These are phyloP conservation scores for Clonostachys solani DNA, from an alignment of 2,329 filamentous ascomycete genomes.

Conservation along the genomic window DNA sequence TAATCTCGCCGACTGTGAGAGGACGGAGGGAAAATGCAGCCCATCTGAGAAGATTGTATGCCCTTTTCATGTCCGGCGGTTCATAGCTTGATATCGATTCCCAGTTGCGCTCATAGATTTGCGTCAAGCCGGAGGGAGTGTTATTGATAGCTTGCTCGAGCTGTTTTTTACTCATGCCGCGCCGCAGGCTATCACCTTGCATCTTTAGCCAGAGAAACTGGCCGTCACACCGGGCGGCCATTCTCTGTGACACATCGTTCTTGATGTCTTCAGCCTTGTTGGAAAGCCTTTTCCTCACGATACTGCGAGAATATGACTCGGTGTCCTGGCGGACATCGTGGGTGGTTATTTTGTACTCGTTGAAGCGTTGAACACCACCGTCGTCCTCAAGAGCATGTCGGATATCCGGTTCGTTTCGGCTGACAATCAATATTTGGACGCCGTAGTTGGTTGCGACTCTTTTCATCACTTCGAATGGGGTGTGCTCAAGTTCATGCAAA, in stretches of 20 bases:
- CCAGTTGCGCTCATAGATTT: slow-evolving; percentile 23
- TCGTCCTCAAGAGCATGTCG: slow-evolving; percentile 5
- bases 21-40: slow-evolving; percentile 13
- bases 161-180: slow-evolving; percentile 17
- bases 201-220: slow-evolving; percentile 27
- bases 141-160: slow-evolving; percentile 17
- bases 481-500: slow-evolving; percentile 7
- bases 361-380: not conserved
- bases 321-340: slow-evolving; percentile 15
- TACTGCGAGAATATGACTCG: slow-evolving; percentile 10
- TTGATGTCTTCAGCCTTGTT: slow-evolving; percentile 13
- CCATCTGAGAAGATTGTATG: slow-evolving; percentile 21
- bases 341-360: slow-evolving; percentile 10
- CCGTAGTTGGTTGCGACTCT: slow-evolving; percentile 3
- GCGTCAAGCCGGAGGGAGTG: slow-evolving; percentile 15
- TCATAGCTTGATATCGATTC: slow-evolving; percentile 7
- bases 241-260: slow-evolving; percentile 10
- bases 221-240: slow-evolving; percentile 18
- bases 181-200: slow-evolving; percentile 14
- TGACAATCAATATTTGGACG: slow-evolving; percentile 15
- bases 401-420: slow-evolving; percentile 15
- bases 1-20: slow-evolving; percentile 12
- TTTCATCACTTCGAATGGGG: slow-evolving; percentile 10
- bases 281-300: slow-evolving; percentile 17
- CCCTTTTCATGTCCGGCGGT: slow-evolving; percentile 2